Evolutionary conservation across 2,329 filamentous ascomycete species (phyloP).

Genomic region (Beauveria medogensis): DNA sequence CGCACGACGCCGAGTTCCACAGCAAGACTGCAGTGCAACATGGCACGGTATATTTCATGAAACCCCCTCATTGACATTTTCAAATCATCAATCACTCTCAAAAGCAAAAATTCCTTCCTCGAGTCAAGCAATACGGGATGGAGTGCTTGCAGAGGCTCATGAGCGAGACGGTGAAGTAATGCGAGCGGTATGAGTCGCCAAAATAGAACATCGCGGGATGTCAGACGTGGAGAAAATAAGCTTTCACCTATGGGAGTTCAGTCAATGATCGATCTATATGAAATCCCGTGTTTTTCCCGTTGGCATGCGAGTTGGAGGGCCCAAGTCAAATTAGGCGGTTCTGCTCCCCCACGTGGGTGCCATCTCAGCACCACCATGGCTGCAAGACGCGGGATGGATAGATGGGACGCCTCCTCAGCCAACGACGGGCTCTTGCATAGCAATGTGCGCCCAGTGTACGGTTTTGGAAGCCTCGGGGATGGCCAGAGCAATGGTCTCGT

Average conservation of each 20-base stretch:
- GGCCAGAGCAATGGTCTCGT: neutral
- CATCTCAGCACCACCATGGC: neutral
- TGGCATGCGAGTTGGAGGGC: neutral
- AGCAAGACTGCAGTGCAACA: neutral
- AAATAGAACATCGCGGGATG: neutral
- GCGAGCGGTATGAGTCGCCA: too few relatives aligned
- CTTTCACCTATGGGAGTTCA: neutral
- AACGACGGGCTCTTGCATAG: neutral
- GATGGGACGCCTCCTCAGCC: neutral
- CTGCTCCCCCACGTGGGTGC: neutral
- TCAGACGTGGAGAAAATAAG: neutral
- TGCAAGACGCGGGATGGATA: neutral
- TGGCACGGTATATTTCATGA: neutral
- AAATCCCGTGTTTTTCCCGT: slow-evolving; percentile 1
- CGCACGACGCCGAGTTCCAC: neutral
- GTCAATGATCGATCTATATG: slow-evolving; percentile 2
- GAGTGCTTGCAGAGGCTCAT: too few relatives aligned
- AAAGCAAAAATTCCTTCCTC: too few relatives aligned
- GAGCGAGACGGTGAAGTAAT: too few relatives aligned
- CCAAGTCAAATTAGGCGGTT: neutral
- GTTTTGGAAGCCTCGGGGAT: neutral
- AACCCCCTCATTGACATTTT: neutral
- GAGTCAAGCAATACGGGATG: too few relatives aligned
- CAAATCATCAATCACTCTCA: neutral
- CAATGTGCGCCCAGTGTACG: neutral